Base-by-base conservation (phyloP, 2,329 filamentous ascomycete species). In the Corynespora cassiicola region DNA sequence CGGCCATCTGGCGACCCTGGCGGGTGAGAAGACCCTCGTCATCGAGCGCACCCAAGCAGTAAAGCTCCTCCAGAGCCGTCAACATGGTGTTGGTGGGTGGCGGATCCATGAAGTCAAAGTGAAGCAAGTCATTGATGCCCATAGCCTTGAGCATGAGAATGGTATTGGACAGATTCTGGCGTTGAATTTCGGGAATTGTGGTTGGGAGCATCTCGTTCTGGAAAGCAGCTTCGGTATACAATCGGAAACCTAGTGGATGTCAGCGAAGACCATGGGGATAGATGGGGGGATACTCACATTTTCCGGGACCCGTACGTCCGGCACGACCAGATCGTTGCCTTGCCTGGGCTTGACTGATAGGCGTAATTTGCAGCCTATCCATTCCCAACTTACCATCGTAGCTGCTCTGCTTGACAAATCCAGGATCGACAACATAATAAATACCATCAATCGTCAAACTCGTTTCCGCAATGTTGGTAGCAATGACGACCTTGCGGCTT, bases 21-120 rank as follows among this genome's bases (percentile, higher is more conserved):
- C 94, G 84, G 0, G 94, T 99, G 2, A 99, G 75, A 0, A 99
- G 78, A 10, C 94, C 94, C 77, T 99, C 94, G 57, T 99, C 92
- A 50, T 99, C 94, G 0, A 99, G 77, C 0, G 92, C 92, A 3
- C 87, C 90, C 8, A 99, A 75, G 1, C 90, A 90, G 61, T 99
- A 99, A 0, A 99, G 77, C 64, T 97, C 94, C 70, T 99, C 95
- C 3, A 99, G 75, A 0, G 94, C 94, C 32, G 90, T 95, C 49
- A 99, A 80, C 90, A 97, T 96, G 9, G 94, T 97, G 60, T 97
- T 96, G 19, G 94, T 94, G 0, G 94, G 94, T 0, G 94, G 94
- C 0, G 94, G 91, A 59, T 99, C 94, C 92, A 99, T 97, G 59
- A 99, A 99, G 70, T 97, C 92, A 60, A 99, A 99, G 63, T 95